Base-by-base conservation (phyloP, 495 filamentous ascomycete species). In the Neurospora sp. region DNA sequence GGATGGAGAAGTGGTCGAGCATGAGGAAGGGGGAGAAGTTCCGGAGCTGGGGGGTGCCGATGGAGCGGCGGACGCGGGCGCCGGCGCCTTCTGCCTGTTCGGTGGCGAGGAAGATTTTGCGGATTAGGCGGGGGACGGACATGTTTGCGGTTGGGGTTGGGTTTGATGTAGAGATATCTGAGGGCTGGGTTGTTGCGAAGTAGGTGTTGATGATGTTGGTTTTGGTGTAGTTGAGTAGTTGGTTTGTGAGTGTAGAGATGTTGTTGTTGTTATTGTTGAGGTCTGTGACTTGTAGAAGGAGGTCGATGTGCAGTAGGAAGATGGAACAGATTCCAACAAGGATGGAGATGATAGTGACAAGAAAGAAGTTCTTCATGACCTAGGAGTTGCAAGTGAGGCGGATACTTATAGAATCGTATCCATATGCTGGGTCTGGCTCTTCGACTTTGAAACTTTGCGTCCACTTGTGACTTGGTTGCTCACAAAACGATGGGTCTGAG, bases 1-100 rank as follows among this genome's bases (percentile, higher is more conserved):
- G 87, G 76, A 94, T 89, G 59, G 86, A 88, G 86, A 97, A 97
- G 83, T 98, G 93, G 81, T 99, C 95, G 35, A 98, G 92, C 95
- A 99, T 97, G 16, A 99, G 87, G 85, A 99, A 99, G 12, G 95
- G 95, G 22, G 89, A 91, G 84, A 99, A 92, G 83, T 97, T 93
- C 78, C 91, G 88, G 4, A 98, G 87, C 74, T 92, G 88, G 7
- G 91, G 85, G 3, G 92, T 96, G 69, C 95, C 95, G 78, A 99
- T 93, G 39, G 92, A 94, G 74, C 95, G 91, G 45, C 95, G 89
- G 3, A 98, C 95, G 59, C 91, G 86, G 0, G 95, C 95, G 44
- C 95, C 95, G 5, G 92, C 94, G 70, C 95, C 95, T 82, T 98
- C 95, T 69, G 92, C 84, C 83, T 96, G 93, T 81, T 97, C 93